A percentile compares a stretch with the other conserved stretches of the same genome.
Conservation (phyloP, 2,329 filamentous ascomycete species). For the Paramyrothecium roridum region DNA sequence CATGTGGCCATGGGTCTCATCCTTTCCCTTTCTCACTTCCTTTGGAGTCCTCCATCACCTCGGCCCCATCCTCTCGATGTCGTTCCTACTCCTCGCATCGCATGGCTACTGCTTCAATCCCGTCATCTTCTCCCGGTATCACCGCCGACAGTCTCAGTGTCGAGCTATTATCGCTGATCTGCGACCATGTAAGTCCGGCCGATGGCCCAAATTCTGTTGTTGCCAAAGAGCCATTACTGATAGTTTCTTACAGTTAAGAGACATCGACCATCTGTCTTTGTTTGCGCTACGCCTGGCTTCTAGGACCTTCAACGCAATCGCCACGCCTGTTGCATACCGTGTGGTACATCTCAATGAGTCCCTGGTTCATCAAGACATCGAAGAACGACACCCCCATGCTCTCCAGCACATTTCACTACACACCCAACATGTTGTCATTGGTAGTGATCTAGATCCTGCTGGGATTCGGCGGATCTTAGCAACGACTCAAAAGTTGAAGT, state of each 20-base stretch:
- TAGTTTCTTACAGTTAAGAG: conserved; percentile 29
- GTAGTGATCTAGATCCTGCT: conserved; percentile 34
- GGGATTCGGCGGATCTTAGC: conserved; percentile 32
- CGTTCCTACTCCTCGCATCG: conserved; percentile 9
- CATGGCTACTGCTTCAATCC: conserved; percentile 15
- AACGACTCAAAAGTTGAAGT: conserved; percentile 30
- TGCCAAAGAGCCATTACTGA: not conserved
- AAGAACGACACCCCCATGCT: conserved; percentile 25
- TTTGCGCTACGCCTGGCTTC: conserved; percentile 32
- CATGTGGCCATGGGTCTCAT: not conserved
- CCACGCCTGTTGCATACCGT: conserved; percentile 39
- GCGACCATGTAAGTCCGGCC: conserved; percentile 31
- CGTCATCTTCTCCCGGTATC: conserved; percentile 4
- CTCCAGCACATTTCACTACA: conserved; percentile 31
- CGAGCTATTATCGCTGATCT: conserved; percentile 38
- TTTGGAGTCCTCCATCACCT: conserved; percentile 7
- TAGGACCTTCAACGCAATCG: conserved; percentile 35
- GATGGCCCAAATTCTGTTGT: too few species aligned
- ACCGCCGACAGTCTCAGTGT: conserved; percentile 32
- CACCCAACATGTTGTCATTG: conserved; percentile 37
- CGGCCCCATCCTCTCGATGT: conserved; percentile 11
- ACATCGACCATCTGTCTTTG: conserved; percentile 30
- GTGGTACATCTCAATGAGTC: conserved; percentile 31
- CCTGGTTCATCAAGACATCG: conserved; percentile 31
- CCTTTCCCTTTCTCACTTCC: conserved; percentile 10